Evolutionary conservation across 257 asterid genomes (phyloP), one percentile per base, ranked within the genome.

Genomic region (Knoxia roxburghii): DNA sequence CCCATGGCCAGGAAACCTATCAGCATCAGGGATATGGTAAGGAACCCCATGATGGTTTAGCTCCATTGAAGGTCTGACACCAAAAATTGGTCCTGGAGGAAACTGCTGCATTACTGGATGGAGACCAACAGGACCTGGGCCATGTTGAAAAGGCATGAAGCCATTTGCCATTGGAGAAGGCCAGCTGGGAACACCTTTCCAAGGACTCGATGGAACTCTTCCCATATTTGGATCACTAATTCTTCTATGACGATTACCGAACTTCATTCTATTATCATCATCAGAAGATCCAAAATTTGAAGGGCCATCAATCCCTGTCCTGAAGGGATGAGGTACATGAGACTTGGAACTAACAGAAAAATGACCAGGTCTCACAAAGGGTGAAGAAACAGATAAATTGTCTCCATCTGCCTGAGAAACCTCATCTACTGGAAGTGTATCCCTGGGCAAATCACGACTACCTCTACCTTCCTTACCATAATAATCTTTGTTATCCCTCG

Each of bases 171-270:
- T 69, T n/a, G 92, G 97, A 66, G 99, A 87, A 64, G 86, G 88
- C 99, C 99, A 94, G 77, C 71, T 87, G 51, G 96, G 97, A 63
- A 84, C 81, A 60, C 93, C 95, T 81, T 91, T 87, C 98, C 97
- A 94, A 77, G 89, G 81, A 77, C 84, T 86, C 75, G 91, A 95
- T 64, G 77, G 96, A 58, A 89, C 73, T 76, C 96, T 82, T 75
- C 91, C 95, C 82, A 84, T 76, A 74, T 76, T 88, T 57, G 95
- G 84, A 72, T 94, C 97, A 41, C 83, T 79, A 56, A 68, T 77
- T 73, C 97, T 94, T 81, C 98, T 83, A 76, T 87, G 85, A 46
- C 90, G 95, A 53, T 65, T 87, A 73, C 71, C 80, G 43, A 87
- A 71, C 84, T 90, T 86, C 73, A 86, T 79, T 77, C 96, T 85